Evolutionary conservation across 305 asterid species (phyloP).

Genomic region (Nicotiana rustica): DNA sequence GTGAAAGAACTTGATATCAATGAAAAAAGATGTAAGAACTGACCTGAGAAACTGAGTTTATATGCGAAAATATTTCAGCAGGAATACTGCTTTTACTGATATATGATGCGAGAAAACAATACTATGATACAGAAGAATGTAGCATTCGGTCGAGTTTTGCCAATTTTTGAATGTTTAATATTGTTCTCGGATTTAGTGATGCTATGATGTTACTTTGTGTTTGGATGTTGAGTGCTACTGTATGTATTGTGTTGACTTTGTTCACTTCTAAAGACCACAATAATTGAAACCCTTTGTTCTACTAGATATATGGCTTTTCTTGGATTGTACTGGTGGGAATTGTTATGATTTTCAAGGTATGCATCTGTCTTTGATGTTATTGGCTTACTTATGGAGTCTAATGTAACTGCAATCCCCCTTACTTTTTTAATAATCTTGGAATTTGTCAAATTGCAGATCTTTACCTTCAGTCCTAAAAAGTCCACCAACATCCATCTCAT

Average conservation of each 20-base stretch:
- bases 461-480: conserved; percentile 83
- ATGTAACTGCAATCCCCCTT: not conserved
- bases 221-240: not conserved
- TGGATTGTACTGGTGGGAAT: conserved; percentile 90
- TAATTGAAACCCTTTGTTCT: conserved; percentile 13
- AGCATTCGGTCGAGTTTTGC: not conserved
- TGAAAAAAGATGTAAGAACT: not conserved
- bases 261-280: conserved; percentile 8
- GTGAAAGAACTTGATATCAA: not conserved
- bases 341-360: conserved; percentile 87
- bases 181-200: not conserved
- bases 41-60: not conserved
- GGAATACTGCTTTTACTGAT: conserved; percentile 28
- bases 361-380: conserved; percentile 36
- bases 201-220: conserved; percentile 1
- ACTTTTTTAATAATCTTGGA: not conserved
- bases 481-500: conserved; percentile 87
- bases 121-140: conserved; percentile 1
- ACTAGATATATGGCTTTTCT: conserved; percentile 90
- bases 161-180: not conserved
- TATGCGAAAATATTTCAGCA: not conserved
- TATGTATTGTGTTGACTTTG: not conserved
- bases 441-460: conserved; percentile 57
- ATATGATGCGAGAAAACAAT: not conserved
- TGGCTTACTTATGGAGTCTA: conserved; percentile 21